Evolutionary conservation across 2,329 filamentous ascomycete species (phyloP), one percentile per base, ranked within the genome.

Genomic region (Penicillium capsulatum): DNA sequence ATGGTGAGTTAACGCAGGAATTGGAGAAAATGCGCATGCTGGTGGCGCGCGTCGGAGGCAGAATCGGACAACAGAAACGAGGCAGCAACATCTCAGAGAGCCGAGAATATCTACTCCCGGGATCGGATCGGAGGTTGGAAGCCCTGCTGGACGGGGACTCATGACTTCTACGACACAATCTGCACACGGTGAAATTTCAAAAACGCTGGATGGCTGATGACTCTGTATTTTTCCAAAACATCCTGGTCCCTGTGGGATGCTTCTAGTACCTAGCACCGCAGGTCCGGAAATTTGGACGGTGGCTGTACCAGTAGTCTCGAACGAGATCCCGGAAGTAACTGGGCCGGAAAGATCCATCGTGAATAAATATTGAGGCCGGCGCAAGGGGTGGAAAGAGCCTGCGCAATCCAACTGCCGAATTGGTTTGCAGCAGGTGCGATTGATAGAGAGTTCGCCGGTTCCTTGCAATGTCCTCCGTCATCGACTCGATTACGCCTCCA

Each of bases 1-100:
- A 77, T 50, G 70, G 71, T 8, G 70, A 73, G 40, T 58, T 79
- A 35, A 63, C 64, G 9, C 59, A 64, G 11, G 74, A 78, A 51
- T 42, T 79, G 41, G 67, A 69, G 34, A 71, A 68, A 53, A 74
- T 71, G 60, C 62, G 69, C 37, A 69, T 70, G 55, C 55, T 73
- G 32, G 57, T 70, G 34, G 69, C 69, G 17, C 60, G 69, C 28
- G 68, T 70, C 17, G 61, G 61, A 15, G 64, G 59, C 17, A 58
- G 64, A 32, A 50, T 71, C 36, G 50, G 51, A 38, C 61, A 65
- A 22, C 54, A 51, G 20, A 54, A 55, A 43, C 46, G 42, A 30
- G 38, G 42, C 17, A 40, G 38, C 16, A 33, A 46, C 14, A 34
- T 32, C 17, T 38, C 45, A 14, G 54, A 54, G 24, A 43, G 36